Base-by-base conservation (phyloP, 2,329 filamentous ascomycete genomes). In the Lasiodiplodia sp. region DNA sequence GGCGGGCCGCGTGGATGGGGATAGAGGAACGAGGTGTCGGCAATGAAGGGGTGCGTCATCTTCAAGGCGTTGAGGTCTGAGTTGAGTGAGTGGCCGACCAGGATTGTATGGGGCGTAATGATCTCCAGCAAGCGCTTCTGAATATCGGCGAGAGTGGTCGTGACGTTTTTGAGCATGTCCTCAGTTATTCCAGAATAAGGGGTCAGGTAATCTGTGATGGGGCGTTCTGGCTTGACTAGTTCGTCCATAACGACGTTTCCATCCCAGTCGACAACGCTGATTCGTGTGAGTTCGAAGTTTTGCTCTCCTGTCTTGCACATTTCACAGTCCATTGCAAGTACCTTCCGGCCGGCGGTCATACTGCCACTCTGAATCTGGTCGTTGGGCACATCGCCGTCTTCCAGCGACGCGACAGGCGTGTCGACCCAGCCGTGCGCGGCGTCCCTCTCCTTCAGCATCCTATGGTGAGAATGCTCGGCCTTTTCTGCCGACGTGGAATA, bases 131-230 rank as follows among this genome's bases (percentile, higher is more conserved):
- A 86, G 71, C 89, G 90, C 67, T 87, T 79, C 79, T 99, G 96
- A 63, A 99, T 92, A 76, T 98, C 94, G 67, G 80, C 74, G 10
- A 97, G 87, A 0, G 90, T 94, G 2, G 94, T 98, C 0, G 92
- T 96, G 49, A 98, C 90, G 40, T 90, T 86, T 51, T 90, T 88
- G 38, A 99, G 87, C 87, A 94, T 94, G 71, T 90, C 88, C 74
- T 92, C 87, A 3, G 95, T 99, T 76, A 99, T 97, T 71, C 96
- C 96, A 0, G 96, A 99, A 79, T 90, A 85, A 73, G 87, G 90
- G 1, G 96, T 99, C 51, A 99, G 86, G 78, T 99, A 98, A 83
- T 99, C 92, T 68, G 88, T 91, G 75, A 99, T 94, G n/a, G 92
- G 91, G 72, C 92, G 90, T 55, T 90, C 86, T 0, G 96, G 96